phyloP scores from a whole-genome alignment of 2,329 filamentous ascomycete species.

The Claviceps pusilla region DNA sequence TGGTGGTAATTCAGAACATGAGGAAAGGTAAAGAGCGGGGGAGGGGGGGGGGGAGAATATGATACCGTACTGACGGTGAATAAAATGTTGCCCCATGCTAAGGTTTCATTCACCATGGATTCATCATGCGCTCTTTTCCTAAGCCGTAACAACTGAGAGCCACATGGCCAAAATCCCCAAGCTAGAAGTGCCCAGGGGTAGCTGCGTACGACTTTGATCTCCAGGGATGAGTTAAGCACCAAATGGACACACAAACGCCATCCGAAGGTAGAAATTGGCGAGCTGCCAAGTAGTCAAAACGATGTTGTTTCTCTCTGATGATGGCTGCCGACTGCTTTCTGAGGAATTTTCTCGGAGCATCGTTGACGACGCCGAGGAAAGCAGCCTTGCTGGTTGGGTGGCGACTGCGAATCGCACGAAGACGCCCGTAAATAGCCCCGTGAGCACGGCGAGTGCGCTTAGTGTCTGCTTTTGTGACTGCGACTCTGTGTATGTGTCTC shows the following conservation, averaged over 20 bases:
- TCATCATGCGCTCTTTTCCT: slow-evolving; percentile 37
- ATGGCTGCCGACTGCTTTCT: slow-evolving; percentile 15
- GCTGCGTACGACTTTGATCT: slow-evolving; percentile 49
- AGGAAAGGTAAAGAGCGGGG: too few relatives aligned
- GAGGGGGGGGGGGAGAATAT: neutral
- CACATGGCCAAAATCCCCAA: slow-evolving; percentile 55
- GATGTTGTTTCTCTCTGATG: slow-evolving; percentile 29
- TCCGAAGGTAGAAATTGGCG: slow-evolving; percentile 53
- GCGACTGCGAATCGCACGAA: neutral
- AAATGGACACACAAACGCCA: slow-evolving; percentile 48
- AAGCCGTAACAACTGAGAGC: slow-evolving; percentile 44
- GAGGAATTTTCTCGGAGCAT: slow-evolving; percentile 44
- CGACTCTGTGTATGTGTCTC: neutral
- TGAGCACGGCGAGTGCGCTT: neutral
- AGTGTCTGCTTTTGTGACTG: neutral
- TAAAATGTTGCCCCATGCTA: slow-evolving; percentile 61
- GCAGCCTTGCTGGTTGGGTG: slow-evolving; percentile 24
- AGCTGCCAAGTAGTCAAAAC: slow-evolving; percentile 48
- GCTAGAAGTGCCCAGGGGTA: slow-evolving; percentile 50
- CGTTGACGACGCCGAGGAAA: slow-evolving; percentile 38
- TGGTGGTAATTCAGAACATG: too few relatives aligned
- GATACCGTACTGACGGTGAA: slow-evolving; percentile 35
- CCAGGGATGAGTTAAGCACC: slow-evolving; percentile 47
- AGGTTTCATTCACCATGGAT: slow-evolving; percentile 48
- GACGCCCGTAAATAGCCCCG: neutral